phyloP scores from a whole-genome alignment of 257 asterid genomes.

The Cinchona pubescens region DNA sequence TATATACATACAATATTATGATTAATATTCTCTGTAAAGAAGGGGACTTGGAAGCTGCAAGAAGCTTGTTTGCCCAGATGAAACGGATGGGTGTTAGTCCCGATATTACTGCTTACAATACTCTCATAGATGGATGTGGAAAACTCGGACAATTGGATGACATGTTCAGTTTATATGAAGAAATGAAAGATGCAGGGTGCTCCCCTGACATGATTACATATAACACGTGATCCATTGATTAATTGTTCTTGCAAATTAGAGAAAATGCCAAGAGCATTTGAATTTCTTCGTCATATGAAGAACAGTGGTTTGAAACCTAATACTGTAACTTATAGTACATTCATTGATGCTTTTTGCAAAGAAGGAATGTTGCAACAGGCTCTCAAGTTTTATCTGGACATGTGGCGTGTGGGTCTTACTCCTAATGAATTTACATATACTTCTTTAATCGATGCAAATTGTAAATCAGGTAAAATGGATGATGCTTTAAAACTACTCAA shows the following conservation, averaged over 20 bases:
- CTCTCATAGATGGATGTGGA: conserved; percentile 77
- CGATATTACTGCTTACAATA: conserved; percentile 75
- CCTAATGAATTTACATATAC: conserved; percentile 84
- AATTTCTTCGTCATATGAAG: conserved; percentile 71
- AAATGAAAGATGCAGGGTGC: conserved; percentile 68
- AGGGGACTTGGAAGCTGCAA: conserved; percentile 65
- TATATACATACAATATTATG: conserved; percentile 73
- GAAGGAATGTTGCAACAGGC: conserved; percentile 81
- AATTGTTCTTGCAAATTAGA: conserved; percentile 82
- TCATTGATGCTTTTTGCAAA: conserved; percentile 86
- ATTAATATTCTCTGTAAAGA: conserved; percentile 67
- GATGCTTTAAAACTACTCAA: conserved; percentile 70
- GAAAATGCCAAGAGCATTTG: conserved; percentile 57
- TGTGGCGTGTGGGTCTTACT: conserved; percentile 78
- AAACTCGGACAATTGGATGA: conserved; percentile 60
- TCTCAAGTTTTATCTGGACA: conserved; percentile 73
- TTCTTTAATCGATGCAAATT: conserved; percentile 75
- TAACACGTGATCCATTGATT: conserved; percentile 74
- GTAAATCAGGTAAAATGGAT: conserved; percentile 54
- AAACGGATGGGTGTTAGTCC: conserved; percentile 59
- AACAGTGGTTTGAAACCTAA: conserved; percentile 59
- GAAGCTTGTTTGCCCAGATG: conserved; percentile 57
- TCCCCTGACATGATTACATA: conserved; percentile 73
- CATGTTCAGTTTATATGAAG: conserved; percentile 54
- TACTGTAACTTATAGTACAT: conserved; percentile 84